These are phyloP conservation scores for Mycena polygramma DNA, from an alignment of 768 basidiomycete genomes.

Conservation along the genomic window DNA sequence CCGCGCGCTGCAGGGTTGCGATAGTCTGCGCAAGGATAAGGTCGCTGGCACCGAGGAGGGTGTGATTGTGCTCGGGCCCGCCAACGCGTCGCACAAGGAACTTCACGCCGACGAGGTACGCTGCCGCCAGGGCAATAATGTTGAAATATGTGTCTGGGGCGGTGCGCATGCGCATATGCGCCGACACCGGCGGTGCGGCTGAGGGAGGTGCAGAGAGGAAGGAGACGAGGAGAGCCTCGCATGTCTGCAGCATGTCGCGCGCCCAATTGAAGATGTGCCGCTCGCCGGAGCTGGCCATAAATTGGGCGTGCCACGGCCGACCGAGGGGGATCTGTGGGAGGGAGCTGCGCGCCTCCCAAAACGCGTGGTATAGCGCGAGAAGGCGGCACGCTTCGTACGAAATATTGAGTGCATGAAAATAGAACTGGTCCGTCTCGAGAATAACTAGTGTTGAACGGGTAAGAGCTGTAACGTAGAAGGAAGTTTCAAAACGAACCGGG, in stretches of 20 bases:
- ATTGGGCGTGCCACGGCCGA: not conserved
- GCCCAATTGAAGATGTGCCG: not conserved
- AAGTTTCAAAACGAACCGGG: not conserved
- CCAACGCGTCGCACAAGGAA: conserved; percentile 41
- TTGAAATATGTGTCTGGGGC: conserved; percentile 44
- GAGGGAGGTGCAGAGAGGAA: conserved; percentile 12
- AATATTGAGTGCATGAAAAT: conserved; percentile 24
- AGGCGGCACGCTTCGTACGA: conserved; percentile 1
- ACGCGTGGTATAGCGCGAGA: conserved; percentile 19
- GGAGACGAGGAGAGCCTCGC: conserved; percentile 20
- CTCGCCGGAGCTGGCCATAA: conserved; percentile 9
- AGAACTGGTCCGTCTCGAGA: conserved; percentile 14
- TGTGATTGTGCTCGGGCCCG: not conserved
- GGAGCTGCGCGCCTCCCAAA: conserved; percentile 12
- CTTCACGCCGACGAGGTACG: conserved; percentile 48
- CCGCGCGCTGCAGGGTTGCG: conserved; percentile 6
- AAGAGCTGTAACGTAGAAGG: not conserved
- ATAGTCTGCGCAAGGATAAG: conserved; percentile 19
- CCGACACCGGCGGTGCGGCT: not conserved
- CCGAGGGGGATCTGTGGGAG: not conserved
- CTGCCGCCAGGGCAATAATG: conserved; percentile 47
- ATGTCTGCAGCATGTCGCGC: conserved; percentile 20
- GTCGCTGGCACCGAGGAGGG: conserved; percentile 24
- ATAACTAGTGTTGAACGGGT: conserved; percentile 3
- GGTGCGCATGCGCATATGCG: conserved; percentile 1